phyloP scores from a whole-genome alignment of 768 basidiomycete species.

The Boletus eberwhitei region DNA sequence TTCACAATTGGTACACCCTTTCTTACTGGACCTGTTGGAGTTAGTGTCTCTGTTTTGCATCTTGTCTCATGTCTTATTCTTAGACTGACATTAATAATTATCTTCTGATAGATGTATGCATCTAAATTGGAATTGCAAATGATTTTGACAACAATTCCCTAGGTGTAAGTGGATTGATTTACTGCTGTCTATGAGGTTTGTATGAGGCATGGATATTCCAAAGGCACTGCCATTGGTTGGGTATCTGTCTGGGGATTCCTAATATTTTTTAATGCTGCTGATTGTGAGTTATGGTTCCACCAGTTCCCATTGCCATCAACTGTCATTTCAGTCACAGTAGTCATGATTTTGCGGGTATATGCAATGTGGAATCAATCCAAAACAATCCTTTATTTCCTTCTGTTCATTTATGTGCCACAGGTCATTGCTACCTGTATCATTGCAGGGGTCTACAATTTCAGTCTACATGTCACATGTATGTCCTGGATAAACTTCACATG shows the following conservation, averaged over 20 bases:
- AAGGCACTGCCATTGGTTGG: neutral
- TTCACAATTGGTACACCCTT: neutral
- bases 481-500: neutral
- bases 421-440: neutral
- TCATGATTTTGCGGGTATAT: neutral
- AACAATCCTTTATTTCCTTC: neutral
- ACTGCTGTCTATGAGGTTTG: too few relatives aligned
- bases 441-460: neutral
- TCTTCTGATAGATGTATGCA: neutral
- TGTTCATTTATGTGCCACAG: neutral
- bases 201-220: neutral
- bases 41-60: neutral
- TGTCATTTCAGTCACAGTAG: neutral
- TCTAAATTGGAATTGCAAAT: neutral
- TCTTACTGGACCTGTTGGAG: neutral
- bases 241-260: neutral
- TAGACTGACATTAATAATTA: neutral
- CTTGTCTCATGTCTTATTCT: neutral
- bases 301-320: neutral
- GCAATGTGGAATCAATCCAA: neutral
- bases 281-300: neutral
- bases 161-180: neutral
- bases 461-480: neutral
- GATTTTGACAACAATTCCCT: neutral
- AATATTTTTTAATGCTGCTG: conserved; percentile 1